Evolutionary conservation across 2,329 filamentous ascomycete genomes (phyloP).

Genomic region (Fusarium sp.): DNA sequence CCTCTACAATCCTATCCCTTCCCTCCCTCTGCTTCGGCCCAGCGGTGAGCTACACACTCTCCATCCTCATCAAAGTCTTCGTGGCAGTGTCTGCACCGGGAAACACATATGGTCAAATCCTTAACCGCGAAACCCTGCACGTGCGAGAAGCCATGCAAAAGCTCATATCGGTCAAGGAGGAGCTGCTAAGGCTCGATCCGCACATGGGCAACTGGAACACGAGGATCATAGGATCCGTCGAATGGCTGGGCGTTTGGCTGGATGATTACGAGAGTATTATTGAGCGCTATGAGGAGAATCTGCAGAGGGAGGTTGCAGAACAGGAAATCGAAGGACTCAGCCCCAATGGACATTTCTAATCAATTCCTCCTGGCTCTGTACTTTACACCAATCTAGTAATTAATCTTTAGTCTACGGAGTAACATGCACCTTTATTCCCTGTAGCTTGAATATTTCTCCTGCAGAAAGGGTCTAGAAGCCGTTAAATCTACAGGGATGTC

Average conservation of each 20-base stretch:
- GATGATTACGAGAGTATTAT: slow-evolving; percentile 28
- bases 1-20: slow-evolving; percentile 5
- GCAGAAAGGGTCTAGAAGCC: slow-evolving; percentile 8
- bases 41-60: slow-evolving; percentile 24
- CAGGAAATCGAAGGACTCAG: slow-evolving; percentile 21
- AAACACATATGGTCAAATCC: slow-evolving; percentile 21
- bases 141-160: slow-evolving; percentile 18
- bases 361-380: not conserved
- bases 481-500: not conserved
- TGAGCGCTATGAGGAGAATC: slow-evolving; percentile 21
- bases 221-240: slow-evolving; percentile 27
- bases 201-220: slow-evolving; percentile 32
- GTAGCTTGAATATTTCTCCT: not conserved
- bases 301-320: slow-evolving; percentile 24
- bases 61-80: slow-evolving; percentile 26
- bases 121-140: not conserved
- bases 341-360: slow-evolving; percentile 25
- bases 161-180: slow-evolving; percentile 11
- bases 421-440: not conserved
- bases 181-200: slow-evolving; percentile 19
- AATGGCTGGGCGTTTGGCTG: slow-evolving; percentile 23
- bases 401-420: not conserved
- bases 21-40: slow-evolving; percentile 27
- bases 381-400: not conserved
- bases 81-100: slow-evolving; percentile 27